A percentile compares a stretch with the other conserved stretches of the same genome.
Conservation (phyloP, 2,329 filamentous ascomycete genomes). For the Sporothrix sp. region DNA sequence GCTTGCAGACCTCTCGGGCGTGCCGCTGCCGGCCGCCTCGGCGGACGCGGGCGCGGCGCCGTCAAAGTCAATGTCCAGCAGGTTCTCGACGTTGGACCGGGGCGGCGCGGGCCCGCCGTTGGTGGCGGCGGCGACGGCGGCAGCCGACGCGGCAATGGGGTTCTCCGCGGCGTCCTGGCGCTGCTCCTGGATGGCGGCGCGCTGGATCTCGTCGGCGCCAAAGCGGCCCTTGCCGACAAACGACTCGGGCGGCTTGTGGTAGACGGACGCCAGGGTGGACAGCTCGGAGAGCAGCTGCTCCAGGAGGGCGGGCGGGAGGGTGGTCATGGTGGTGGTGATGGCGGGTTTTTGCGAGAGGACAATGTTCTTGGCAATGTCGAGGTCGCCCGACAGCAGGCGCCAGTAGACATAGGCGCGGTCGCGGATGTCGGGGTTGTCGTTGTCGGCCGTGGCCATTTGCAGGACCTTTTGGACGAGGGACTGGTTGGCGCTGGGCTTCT, state of each 20-base stretch:
- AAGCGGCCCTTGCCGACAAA: conserved; percentile 94
- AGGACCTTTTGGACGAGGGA: conserved; percentile 88
- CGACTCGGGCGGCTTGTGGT: conserved; percentile 97
- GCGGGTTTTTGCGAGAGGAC: conserved; percentile 89
- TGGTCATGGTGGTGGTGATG: conserved; percentile 89
- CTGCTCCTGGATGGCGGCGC: conserved; percentile 93
- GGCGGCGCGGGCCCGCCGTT: conserved; percentile 37
- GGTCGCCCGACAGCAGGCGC: conserved; percentile 86
- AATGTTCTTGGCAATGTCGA: conserved; percentile 84
- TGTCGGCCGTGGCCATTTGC: conserved; percentile 84
- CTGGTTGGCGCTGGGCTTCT: conserved; percentile 89
- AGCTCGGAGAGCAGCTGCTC: conserved; percentile 87
- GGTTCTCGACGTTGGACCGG: conserved; percentile 81
- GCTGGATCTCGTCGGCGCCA: conserved; percentile 87
- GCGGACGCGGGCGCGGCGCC: conserved; percentile 84
- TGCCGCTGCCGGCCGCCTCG: conserved; percentile 47
- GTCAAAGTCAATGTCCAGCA: conserved; percentile 65
- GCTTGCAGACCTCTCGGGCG: conserved; percentile 59
- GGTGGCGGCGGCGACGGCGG: conserved; percentile 56
- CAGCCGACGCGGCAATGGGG: conserved; percentile 78
- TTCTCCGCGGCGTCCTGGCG: conserved; percentile 87
- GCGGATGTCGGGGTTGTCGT: conserved; percentile 94
- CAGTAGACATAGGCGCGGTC: conserved; percentile 98
- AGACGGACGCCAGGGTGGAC: conserved; percentile 91
- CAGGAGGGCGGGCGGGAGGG: conserved; percentile 69